Conservation (phyloP, 1,284 basidiomycete genomes). For the Ustilago xerochloae region DNA sequence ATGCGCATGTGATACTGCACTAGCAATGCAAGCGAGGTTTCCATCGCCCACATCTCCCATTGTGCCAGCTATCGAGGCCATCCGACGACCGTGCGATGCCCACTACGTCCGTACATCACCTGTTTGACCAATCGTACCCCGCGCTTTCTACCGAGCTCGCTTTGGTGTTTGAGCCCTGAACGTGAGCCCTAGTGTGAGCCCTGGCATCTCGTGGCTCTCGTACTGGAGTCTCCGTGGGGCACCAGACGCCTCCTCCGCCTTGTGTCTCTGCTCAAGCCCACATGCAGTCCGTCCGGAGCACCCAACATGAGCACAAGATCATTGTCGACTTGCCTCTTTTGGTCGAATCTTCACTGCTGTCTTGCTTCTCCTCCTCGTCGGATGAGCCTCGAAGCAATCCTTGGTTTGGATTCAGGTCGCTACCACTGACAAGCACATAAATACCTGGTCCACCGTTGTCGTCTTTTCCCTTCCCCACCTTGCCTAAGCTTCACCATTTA, state of each 20-base stretch:
- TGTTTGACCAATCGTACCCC: conserved; percentile 8
- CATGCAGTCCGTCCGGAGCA: background rate
- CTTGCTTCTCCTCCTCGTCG: background rate
- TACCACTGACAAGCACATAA: conserved; percentile 1
- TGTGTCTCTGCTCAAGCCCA: background rate
- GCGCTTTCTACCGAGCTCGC: conserved; percentile 7
- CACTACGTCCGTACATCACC: background rate
- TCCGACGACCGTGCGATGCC: background rate
- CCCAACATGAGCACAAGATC: no score
- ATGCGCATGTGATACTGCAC: conserved; percentile 5
- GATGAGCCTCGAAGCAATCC: background rate
- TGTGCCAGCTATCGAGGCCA: background rate
- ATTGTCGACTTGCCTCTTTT: no score
- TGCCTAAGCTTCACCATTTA: background rate
- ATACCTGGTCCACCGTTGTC: conserved; percentile 1
- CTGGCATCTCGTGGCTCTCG: conserved; percentile 5
- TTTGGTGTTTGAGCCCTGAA: no score
- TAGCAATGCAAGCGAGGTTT: conserved; percentile 9
- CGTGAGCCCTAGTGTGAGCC: conserved; percentile 10
- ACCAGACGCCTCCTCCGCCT: background rate
- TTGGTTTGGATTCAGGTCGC: background rate
- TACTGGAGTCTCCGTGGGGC: conserved; percentile 11
- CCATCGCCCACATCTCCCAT: background rate
- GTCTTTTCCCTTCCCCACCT: background rate
- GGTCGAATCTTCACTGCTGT: background rate